Evolutionary conservation across 768 basidiomycete genomes (phyloP), one percentile per base, ranked within the genome.

Genomic region (Tylopilus balloui): DNA sequence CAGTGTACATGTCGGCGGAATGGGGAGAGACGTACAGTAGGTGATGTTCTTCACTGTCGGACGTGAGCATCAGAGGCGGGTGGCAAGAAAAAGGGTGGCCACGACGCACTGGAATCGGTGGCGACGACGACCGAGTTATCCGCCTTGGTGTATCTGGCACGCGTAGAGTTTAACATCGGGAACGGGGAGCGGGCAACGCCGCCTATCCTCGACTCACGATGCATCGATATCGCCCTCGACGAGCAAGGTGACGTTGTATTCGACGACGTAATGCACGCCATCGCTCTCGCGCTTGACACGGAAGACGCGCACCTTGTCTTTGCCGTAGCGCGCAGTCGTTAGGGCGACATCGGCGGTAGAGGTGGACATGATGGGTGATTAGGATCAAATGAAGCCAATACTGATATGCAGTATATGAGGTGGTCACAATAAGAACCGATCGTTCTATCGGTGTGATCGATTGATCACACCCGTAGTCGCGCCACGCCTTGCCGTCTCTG

Each of bases 101-200:
- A 43, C 4, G 29, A 73, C 86, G 59, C 58, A 91, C 90, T 84
- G 1, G 90, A 89, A 69, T 98, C 94, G 1, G 93, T 98, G 3
- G 94, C 85, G 2, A 98, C 91, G 10, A 96, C 77, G 10, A 85
- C 81, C 3, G 78, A 78, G 69, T 98, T 98, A 62, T 97, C 91
- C 0, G 88, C 91, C 55, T 90, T 57, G 4, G 90, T 95, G 67
- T 88, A 97, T 59, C 90, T 90, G 38, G 37, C 42, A 40, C 25
- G 25, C 8, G 25, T 17, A 10, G 25, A 44, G 4, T 3, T 58
- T 44, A 51, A 11, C 19, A 15, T 44, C 27, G 12, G 4, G 19
- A 20, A 17, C 35, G 19, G 11, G n/a, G 35, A 19, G 35, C 19
- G 19, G 35, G 35, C 12, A 36, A 9, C 34, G 13, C 31, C 31